Evolutionary conservation across 768 basidiomycete genomes (phyloP), one percentile per base, ranked within the genome.

Genomic region (Gelatoporia subvermispora): DNA sequence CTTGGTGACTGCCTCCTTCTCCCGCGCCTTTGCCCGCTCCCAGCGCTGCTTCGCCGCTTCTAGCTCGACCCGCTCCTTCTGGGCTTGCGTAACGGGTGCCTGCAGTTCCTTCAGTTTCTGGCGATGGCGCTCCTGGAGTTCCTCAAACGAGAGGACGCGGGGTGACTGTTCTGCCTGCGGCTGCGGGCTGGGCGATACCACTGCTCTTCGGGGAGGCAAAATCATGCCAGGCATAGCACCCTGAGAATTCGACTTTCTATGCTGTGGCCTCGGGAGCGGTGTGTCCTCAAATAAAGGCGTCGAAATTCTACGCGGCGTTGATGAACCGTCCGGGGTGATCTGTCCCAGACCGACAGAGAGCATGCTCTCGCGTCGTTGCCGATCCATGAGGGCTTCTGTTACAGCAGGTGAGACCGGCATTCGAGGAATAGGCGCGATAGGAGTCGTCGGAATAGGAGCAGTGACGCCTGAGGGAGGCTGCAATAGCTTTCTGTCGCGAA

Each of bases 91-190:
- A 25, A 96, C 68, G 4, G 93, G 93, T 35, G 75, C 81, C 68
- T 96, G 93, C 54, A 96, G 63, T 59, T 82, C 81, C 28, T 76
- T 77, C 71, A 96, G 77, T 68, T 90, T 88, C 68, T 88, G 83
- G 42, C 88, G 79, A 58, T 95, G 93, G 16, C 92, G 75, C 56
- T 91, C 88, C 41, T 81, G 83, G 25, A 95, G 73, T 62, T 95
- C 91, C 65, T 94, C 93, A 62, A 88, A 90, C 2, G 92, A 91
- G 49, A 81, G 78, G 22, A 84, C 78, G 15, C 86, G 82, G 23
- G 53, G 48, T 15, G 51, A 47, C 17, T 34, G 18, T 8, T 45
- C 55, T 21, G 73, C 68, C 2, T 79, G 72, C 20, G 70, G 69
- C 55, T 79, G 78, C 10, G 83, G 81, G 34, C 66, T 53, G 4